Conservation (phyloP, 1,139 yeast genomes). For the Geotrichum cucujoidarum region DNA sequence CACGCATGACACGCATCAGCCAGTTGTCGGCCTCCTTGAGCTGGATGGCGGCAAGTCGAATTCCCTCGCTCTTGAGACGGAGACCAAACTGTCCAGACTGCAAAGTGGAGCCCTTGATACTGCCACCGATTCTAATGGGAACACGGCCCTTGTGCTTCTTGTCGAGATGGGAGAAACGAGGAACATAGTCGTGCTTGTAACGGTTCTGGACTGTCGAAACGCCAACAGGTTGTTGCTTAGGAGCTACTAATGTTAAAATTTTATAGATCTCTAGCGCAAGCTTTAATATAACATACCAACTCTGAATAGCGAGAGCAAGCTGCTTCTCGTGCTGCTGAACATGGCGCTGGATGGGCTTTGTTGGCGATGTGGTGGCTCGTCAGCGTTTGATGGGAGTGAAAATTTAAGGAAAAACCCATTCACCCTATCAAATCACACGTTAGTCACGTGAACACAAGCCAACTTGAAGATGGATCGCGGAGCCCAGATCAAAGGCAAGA, state of each 20-base stretch:
- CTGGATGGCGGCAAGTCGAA: constrained; percentile 83
- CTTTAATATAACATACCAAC: constrained; percentile 6
- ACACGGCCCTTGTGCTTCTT: constrained; percentile 95
- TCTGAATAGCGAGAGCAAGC: constrained; percentile 15
- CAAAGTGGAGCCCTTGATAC: constrained; percentile 77
- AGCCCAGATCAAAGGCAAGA: too few species aligned
- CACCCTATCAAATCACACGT: not conserved
- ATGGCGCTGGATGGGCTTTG: too few species aligned
- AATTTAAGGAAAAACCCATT: too few species aligned
- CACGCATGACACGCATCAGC: constrained; percentile 72
- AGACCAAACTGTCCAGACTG: constrained; percentile 82
- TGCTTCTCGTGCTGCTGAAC: constrained; percentile 11
- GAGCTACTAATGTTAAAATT: not conserved
- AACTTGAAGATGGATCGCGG: too few species aligned
- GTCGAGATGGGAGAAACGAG: constrained; percentile 64
- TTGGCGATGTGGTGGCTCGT: too few species aligned
- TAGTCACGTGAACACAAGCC: not conserved
- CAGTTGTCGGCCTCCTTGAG: constrained; percentile 87
- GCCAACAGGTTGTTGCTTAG: not conserved
- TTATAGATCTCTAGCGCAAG: not conserved
- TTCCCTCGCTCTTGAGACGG: constrained; percentile 81
- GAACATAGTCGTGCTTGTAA: constrained; percentile 75
- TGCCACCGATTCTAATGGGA: constrained; percentile 91
- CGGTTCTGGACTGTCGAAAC: constrained; percentile 2
- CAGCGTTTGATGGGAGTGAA: too few species aligned